Conservation (phyloP, 2,329 filamentous ascomycete species). For the Aureobasidium mangrovei region DNA sequence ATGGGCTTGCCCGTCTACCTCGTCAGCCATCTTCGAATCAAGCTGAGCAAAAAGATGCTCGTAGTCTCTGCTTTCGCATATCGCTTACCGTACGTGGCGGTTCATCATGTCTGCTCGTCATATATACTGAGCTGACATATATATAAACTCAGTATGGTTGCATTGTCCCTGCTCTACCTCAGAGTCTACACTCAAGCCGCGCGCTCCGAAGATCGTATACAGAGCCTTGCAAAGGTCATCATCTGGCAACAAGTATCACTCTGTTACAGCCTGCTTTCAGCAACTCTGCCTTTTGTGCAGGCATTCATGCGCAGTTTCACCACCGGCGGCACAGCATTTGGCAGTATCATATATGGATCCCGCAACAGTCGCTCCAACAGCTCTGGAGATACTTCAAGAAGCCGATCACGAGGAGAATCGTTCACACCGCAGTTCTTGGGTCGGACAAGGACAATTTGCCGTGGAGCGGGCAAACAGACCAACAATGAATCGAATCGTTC, state of each 20-base stretch:
- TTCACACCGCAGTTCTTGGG: slow-evolving; percentile 10
- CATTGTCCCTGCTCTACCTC: slow-evolving; percentile 8
- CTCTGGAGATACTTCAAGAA: slow-evolving; percentile 4
- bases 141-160: neutral
- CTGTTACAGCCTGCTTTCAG: slow-evolving; percentile 29
- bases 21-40: slow-evolving; percentile 24
- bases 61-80: slow-evolving; percentile 24
- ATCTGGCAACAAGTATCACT: slow-evolving; percentile 28
- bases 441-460: slow-evolving; percentile 3
- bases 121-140: neutral
- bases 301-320: slow-evolving; percentile 30
- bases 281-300: slow-evolving; percentile 31
- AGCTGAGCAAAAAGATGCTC: slow-evolving; percentile 22
- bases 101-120: neutral
- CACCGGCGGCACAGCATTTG: slow-evolving; percentile 18
- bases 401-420: slow-evolving; percentile 3
- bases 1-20: slow-evolving; percentile 20
- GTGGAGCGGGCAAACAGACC: slow-evolving; percentile 5
- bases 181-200: slow-evolving; percentile 10
- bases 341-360: slow-evolving; percentile 12
- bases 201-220: slow-evolving; percentile 17
- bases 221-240: slow-evolving; percentile 20
- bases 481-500: neutral
- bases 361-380: slow-evolving; percentile 8
- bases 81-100: slow-evolving; percentile 18